These are phyloP conservation scores for Colletotrichum falcatum DNA, from an alignment of 2,329 filamentous ascomycete species.

Conservation along the genomic window DNA sequence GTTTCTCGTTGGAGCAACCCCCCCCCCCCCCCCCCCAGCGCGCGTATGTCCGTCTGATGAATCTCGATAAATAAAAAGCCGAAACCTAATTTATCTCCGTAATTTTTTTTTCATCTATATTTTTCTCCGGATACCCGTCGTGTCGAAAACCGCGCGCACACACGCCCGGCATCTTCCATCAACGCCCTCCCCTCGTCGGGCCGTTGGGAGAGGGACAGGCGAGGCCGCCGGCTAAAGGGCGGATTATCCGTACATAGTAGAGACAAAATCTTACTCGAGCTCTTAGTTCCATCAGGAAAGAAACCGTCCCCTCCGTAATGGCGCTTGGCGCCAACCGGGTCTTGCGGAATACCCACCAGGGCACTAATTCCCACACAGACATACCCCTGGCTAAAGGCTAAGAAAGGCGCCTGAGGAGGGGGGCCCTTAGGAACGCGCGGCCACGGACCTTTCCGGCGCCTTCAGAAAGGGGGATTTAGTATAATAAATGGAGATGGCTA, in stretches of 20 bases:
- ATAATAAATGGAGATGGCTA: too few species aligned
- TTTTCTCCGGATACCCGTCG: background rate
- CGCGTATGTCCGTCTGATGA: background rate
- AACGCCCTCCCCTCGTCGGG: background rate
- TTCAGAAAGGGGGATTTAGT: background rate
- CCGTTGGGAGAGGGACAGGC: background rate
- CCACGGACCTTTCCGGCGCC: constrained; percentile 3
- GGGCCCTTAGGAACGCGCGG: constrained; percentile 33
- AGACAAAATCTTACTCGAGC: background rate
- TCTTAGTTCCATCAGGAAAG: background rate
- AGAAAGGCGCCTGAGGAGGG: background rate
- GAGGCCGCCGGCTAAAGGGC: background rate
- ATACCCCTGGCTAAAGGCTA: background rate
- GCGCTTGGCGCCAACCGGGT: constrained; percentile 14
- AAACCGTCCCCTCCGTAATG: background rate
- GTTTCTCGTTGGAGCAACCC: background rate
- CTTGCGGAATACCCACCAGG: constrained; percentile 2
- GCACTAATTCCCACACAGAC: background rate
- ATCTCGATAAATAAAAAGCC: background rate
- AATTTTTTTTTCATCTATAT: background rate
- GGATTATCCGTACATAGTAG: too few species aligned
- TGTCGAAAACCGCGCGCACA: background rate
- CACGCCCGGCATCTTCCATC: constrained; percentile 14
- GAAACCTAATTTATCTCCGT: background rate
- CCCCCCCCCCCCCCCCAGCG: background rate